phyloP scores from a whole-genome alignment of 2,329 filamentous ascomycete genomes.

The Calonectria hongkongensis region DNA sequence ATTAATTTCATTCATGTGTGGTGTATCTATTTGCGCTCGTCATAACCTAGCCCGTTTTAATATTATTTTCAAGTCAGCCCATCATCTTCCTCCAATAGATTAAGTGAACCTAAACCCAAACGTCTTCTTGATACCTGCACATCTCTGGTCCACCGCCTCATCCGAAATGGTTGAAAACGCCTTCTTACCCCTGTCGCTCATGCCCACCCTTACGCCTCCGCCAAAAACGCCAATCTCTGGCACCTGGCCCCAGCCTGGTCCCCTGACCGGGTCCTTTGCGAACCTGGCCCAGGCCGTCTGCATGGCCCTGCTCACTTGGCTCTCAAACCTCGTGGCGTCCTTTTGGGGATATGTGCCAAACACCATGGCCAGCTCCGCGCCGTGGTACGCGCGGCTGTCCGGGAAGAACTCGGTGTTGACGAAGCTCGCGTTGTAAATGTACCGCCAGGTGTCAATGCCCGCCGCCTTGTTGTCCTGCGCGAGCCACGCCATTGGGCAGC shows the following conservation, averaged over 20 bases:
- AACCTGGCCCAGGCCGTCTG: conserved; percentile 57
- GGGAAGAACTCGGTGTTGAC: conserved; percentile 63
- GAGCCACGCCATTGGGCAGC: conserved; percentile 52
- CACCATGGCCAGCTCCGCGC: conserved; percentile 65
- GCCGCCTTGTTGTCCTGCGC: conserved; percentile 55
- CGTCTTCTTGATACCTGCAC: background rate
- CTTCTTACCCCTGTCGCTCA: conserved; percentile 2
- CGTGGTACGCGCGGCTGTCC: conserved; percentile 67
- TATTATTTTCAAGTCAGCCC: background rate
- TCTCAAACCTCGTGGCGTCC: conserved; percentile 48
- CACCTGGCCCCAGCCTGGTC: conserved; percentile 52
- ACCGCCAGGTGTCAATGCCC: conserved; percentile 65
- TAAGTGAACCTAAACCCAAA: background rate
- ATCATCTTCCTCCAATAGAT: background rate
- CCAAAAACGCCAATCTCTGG: conserved; percentile 53
- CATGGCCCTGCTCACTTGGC: conserved; percentile 47
- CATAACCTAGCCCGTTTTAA: background rate
- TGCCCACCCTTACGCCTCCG: conserved; percentile 44
- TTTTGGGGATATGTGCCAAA: conserved; percentile 60
- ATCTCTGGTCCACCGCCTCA: background rate
- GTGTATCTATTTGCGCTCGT: background rate
- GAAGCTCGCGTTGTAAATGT: conserved; percentile 69
- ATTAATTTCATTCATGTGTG: background rate
- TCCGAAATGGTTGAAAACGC: conserved; percentile 5
- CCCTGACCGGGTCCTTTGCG: conserved; percentile 50